Percentiles rank a stretch among this genome's conserved stretches.
Evolutionary conservation across 208 protist species (phyloP).

Genomic region (Porcisia hertigi): DNA sequence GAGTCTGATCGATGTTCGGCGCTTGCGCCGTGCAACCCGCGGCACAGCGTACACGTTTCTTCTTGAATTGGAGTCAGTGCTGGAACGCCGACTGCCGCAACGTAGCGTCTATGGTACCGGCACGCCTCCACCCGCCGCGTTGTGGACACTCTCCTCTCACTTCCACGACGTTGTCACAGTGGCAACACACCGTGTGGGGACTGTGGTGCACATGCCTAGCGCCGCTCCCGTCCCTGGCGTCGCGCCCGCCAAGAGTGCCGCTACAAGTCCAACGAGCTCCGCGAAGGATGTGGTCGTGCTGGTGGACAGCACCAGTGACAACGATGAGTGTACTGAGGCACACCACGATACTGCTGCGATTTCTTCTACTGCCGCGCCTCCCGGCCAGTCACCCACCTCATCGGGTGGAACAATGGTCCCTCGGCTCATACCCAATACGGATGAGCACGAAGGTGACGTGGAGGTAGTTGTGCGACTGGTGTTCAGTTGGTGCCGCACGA

Average conservation of each 20-base stretch:
- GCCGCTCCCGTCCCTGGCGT: background rate
- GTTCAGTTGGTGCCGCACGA: conserved; percentile 51
- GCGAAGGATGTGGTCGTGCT: conserved; percentile 26
- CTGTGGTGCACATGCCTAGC: conserved; percentile 25
- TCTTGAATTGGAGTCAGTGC: conserved; percentile 48
- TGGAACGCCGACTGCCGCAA: conserved; percentile 43
- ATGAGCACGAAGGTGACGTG: conserved; percentile 62
- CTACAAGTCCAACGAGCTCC: background rate
- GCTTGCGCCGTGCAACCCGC: conserved; percentile 54
- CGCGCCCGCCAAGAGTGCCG: background rate
- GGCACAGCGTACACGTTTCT: conserved; percentile 60
- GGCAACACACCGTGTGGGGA: conserved; percentile 70
- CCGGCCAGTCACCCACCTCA: background rate
- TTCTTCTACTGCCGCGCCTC: background rate
- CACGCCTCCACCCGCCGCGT: conserved; percentile 44
- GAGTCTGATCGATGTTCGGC: conserved; percentile 76
- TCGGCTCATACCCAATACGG: conserved; percentile 47
- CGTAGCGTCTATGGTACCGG: conserved; percentile 26
- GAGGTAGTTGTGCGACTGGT: conserved; percentile 59
- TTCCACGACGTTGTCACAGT: conserved; percentile 74
- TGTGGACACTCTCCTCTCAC: conserved; percentile 82
- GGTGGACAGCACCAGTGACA: conserved; percentile 32
- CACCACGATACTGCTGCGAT: background rate
- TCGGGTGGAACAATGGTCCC: conserved; percentile 7
- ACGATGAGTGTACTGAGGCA: conserved; percentile 18